These are phyloP conservation scores for Candida taoyuanica DNA, from an alignment of 805 yeast genomes.

Conservation along the genomic window DNA sequence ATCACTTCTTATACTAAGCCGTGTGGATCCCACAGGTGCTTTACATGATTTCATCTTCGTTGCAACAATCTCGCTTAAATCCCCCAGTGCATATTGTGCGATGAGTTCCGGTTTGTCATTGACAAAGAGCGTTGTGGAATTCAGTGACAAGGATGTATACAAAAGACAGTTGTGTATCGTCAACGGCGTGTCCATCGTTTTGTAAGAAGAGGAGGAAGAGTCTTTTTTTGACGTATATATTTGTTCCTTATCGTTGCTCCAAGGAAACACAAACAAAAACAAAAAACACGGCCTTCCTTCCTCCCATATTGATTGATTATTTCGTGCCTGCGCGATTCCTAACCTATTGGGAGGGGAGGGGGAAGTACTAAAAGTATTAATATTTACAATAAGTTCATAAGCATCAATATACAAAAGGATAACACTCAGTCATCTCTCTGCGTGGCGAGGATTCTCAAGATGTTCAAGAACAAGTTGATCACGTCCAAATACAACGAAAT, in stretches of 20 bases:
- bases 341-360: no score
- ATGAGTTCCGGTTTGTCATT: slow-evolving; percentile 46
- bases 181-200: not conserved
- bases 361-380: no score
- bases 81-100: slow-evolving; percentile 36
- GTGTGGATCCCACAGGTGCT: slow-evolving; percentile 27
- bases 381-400: no score
- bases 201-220: no score
- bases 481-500: slow-evolving; percentile 77
- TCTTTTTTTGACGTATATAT: no score
- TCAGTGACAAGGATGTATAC: slow-evolving; percentile 44
- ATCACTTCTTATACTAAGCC: slow-evolving; percentile 9
- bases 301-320: no score
- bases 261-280: no score
- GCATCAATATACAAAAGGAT: no score
- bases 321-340: no score
- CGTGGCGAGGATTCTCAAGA: slow-evolving; percentile 56
- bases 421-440: slow-evolving; percentile 22
- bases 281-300: no score
- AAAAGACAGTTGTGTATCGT: slow-evolving; percentile 27
- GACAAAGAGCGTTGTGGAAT: slow-evolving; percentile 57
- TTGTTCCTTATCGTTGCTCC: no score
- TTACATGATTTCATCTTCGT: slow-evolving; percentile 49
- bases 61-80: slow-evolving; percentile 49
- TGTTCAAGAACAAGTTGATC: slow-evolving; percentile 72